Base-by-base conservation (phyloP, 495 filamentous ascomycete species). In the Copromyces sp. region DNA sequence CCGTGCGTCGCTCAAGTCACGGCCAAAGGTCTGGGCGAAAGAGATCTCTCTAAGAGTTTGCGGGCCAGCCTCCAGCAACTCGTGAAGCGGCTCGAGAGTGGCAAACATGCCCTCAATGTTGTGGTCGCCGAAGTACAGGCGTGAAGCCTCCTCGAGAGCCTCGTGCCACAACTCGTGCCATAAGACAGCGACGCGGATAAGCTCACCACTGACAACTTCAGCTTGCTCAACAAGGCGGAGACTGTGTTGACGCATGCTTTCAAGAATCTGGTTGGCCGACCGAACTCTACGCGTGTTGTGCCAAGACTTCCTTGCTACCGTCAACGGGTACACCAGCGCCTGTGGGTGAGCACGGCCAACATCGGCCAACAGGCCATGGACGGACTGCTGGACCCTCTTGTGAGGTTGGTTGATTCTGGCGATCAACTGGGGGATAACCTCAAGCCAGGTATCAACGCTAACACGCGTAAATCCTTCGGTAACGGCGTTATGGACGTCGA, bases 151-250 rank as follows among this genome's bases (percentile, higher is more conserved):
- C 81, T 99, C 95, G 14, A 99, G 87, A n/a, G 91, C 96, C 81
- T 99, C 95, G 75, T 99, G 96, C 95, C 95, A 99, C 61, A 94
- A 90, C 77, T 99, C 95, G 80, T 99, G 95, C 95, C 95, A 99
- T 32, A 98, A 78, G 2, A 99, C 96, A 0, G 96, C 95, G 72
- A 98, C 94, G 69, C 95, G 89, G 78, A 99, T 98, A 39, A 99
- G 86, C 81, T 99, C 95, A 70, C 93, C 90, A 77, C 94, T 97
- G 9, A 99, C 94, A 68, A 94, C 83, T 77, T 97, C 94, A 12
- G 95, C 95, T 79, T 99, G 96, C 76, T 97, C 94, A 11, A 98
- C 96, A 7, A 99, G 86, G 75, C 88, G 93, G n/a, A 92, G 89
- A 76, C 93, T 97, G 78, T 99, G 96, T 72, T 95, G 90, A 14